These are phyloP conservation scores for Bauhinia variegata DNA, from an alignment of 306 rosid genomes.

Conservation along the genomic window DNA sequence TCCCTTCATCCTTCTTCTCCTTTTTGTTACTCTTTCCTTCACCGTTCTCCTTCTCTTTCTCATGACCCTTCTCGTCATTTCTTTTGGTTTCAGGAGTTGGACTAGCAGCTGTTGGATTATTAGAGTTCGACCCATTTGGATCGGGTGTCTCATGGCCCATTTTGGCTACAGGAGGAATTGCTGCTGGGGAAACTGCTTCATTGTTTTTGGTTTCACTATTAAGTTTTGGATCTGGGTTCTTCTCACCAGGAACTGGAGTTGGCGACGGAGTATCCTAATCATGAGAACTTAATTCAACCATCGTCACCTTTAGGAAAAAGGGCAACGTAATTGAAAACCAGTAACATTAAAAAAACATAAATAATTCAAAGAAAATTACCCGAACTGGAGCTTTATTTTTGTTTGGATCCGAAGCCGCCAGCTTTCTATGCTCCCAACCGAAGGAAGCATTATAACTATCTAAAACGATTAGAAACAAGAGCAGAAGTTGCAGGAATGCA, in stretches of 20 bases:
- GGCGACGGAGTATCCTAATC: constrained; percentile 54
- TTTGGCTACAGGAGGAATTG: constrained; percentile 35
- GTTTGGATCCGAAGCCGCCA: constrained; percentile 38
- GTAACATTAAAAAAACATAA: neutral
- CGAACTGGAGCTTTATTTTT: constrained; percentile 17
- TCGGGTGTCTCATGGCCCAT: too few relatives aligned
- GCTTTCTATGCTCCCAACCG: constrained; percentile 40
- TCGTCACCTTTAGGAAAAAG: constrained; percentile 32
- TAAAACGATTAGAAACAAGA: constrained; percentile 39
- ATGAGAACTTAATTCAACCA: constrained; percentile 41
- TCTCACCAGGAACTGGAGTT: constrained; percentile 26
- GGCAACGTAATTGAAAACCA: constrained; percentile 24
- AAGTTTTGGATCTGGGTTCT: constrained; percentile 33
- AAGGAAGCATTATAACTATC: constrained; percentile 51
- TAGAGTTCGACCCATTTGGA: neutral
- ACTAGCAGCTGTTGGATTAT: constrained; percentile 13
- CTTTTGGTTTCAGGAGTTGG: constrained; percentile 32
- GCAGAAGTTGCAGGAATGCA: constrained; percentile 38
- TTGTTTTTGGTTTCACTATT: constrained; percentile 13
- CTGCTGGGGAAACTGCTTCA: constrained; percentile 28
- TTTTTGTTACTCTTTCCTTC: constrained; percentile 8
- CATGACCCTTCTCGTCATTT: constrained; percentile 5
- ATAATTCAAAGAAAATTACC: constrained; percentile 41
- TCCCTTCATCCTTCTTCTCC: constrained; percentile 19
- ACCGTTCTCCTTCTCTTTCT: neutral